phyloP scores from a whole-genome alignment of 2,329 filamentous ascomycete species.

The Pseudocercospora musae region DNA sequence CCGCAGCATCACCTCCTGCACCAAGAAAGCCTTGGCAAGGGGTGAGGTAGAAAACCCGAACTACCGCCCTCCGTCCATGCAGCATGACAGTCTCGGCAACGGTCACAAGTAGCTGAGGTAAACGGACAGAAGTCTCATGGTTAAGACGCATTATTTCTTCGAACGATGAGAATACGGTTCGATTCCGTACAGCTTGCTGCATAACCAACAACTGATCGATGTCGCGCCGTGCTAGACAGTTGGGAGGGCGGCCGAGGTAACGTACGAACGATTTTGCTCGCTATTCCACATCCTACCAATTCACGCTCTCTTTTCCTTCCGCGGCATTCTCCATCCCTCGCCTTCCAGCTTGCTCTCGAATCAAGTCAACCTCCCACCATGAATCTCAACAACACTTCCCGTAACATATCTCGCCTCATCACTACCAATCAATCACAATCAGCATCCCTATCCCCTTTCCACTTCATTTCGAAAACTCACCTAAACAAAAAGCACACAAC shows the following conservation, averaged over 20 bases:
- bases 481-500: constrained; percentile 50
- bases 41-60: too few relatives aligned
- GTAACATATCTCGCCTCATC: constrained; percentile 47
- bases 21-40: too few relatives aligned
- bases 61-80: too few relatives aligned
- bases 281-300: not conserved
- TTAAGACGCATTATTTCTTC: not conserved
- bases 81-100: too few relatives aligned
- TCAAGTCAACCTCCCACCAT: constrained; percentile 37
- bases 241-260: not conserved
- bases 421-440: constrained; percentile 21
- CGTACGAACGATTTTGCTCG: not conserved
- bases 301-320: not conserved
- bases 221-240: not conserved
- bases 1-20: too few relatives aligned
- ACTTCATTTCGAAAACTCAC: not conserved
- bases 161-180: not conserved
- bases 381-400: constrained; percentile 48
- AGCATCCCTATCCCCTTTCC: not conserved
- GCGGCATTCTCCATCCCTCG: not conserved
- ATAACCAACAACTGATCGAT: not conserved
- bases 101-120: too few relatives aligned
- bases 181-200: not conserved
- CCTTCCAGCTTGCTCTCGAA: not conserved
- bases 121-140: not conserved